Percentiles rank a stretch among this genome's conserved stretches.
These are phyloP conservation scores for Trichoderma arundinaceum DNA, from an alignment of 2,329 filamentous ascomycete genomes.

Conservation along the genomic window DNA sequence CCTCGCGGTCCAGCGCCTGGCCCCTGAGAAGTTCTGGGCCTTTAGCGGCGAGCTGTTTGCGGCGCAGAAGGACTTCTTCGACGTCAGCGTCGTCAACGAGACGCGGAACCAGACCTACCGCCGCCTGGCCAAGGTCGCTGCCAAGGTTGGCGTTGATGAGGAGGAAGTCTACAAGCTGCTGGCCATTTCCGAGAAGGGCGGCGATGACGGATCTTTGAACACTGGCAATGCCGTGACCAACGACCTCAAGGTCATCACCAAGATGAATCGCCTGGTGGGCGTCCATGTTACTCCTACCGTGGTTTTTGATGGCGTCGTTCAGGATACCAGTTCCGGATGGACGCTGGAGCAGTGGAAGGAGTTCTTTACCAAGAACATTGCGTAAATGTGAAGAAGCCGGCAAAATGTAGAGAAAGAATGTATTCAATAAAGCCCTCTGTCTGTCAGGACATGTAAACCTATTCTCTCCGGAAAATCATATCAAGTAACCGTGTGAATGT, in stretches of 20 bases:
- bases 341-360: conserved; percentile 81
- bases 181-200: conserved; percentile 70
- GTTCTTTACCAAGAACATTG: conserved; percentile 70
- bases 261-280: conserved; percentile 77
- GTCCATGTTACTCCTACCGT: conserved; percentile 93
- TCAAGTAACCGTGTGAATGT: background rate
- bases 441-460: too few species aligned
- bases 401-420: too few species aligned
- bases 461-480: too few species aligned
- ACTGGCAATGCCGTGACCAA: conserved; percentile 80
- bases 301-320: conserved; percentile 84
- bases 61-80: conserved; percentile 79
- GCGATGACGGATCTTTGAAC: conserved; percentile 72
- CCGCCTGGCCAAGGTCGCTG: conserved; percentile 76
- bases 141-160: conserved; percentile 70
- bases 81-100: conserved; percentile 83
- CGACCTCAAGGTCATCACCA: conserved; percentile 83
- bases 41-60: conserved; percentile 72
- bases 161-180: conserved; percentile 72
- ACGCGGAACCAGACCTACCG: conserved; percentile 82
- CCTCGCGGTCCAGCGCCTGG: conserved; percentile 75
- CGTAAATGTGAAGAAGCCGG: conserved; percentile 41
- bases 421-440: too few species aligned
- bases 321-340: conserved; percentile 81
- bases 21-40: conserved; percentile 76